Evolutionary conservation across 1,139 yeast genomes (phyloP).

Genomic region (Zygoascus meyerae): DNA sequence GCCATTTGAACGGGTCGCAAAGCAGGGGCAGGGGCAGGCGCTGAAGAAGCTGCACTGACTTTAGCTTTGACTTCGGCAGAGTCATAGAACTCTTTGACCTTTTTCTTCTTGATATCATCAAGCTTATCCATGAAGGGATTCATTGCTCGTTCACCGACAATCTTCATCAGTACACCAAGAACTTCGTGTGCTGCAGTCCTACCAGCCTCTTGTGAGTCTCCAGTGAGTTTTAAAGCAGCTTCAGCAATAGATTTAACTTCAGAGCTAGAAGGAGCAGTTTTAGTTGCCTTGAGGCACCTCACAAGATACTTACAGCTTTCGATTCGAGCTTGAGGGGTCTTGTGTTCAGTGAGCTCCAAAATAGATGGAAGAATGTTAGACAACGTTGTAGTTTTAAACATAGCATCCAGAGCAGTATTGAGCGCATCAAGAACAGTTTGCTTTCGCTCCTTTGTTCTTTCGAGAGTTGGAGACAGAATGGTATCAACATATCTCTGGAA

Average conservation of each 20-base stretch:
- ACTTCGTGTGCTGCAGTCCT: conserved; percentile 74
- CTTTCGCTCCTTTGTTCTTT: conserved; percentile 85
- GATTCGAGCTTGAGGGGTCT: conserved; percentile 78
- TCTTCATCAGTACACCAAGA: conserved; percentile 77
- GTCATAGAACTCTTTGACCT: conserved; percentile 57
- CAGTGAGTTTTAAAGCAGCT: conserved; percentile 52
- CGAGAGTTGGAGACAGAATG: conserved; percentile 61
- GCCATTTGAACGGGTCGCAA: not conserved
- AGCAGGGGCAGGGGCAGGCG: conserved; percentile 17
- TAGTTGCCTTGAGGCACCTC: conserved; percentile 54
- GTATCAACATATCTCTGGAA: conserved; percentile 52
- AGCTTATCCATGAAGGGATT: conserved; percentile 55
- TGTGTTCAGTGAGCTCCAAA: conserved; percentile 57
- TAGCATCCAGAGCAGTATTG: conserved; percentile 56
- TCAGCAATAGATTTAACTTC: conserved; percentile 57
- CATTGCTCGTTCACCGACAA: conserved; percentile 68
- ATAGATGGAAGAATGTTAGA: conserved; percentile 59
- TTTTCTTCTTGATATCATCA: conserved; percentile 63
- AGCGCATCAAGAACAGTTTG: conserved; percentile 69
- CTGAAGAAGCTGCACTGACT: conserved; percentile 22
- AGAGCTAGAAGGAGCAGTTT: conserved; percentile 43
- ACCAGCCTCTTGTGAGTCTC: conserved; percentile 82
- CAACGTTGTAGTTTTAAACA: conserved; percentile 48
- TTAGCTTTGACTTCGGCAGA: conserved; percentile 50
- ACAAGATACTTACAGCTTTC: conserved; percentile 61